Conservation (phyloP, 2,329 filamentous ascomycete genomes). For the Pestalotiopsis sp. region DNA sequence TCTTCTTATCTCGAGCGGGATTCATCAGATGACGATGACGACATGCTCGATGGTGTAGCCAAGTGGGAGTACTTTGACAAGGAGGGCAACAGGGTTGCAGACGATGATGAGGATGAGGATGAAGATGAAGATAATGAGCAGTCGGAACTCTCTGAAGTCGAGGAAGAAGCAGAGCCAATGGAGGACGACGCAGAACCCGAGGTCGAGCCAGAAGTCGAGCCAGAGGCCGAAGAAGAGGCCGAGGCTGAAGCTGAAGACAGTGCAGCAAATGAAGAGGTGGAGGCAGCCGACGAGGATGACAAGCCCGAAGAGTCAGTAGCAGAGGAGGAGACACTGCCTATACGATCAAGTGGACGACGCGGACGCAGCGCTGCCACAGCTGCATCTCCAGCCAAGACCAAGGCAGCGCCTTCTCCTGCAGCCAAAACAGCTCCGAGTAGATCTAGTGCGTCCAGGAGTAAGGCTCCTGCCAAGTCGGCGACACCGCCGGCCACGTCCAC, state of each 20-base stretch:
- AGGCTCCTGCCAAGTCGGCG: conserved; percentile 9
- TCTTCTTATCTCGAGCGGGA: conserved; percentile 60
- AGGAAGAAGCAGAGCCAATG: conserved; percentile 21
- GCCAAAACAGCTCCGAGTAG: not conserved
- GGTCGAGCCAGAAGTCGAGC: conserved; percentile 17
- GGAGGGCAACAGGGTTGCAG: conserved; percentile 33
- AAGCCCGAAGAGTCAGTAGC: conserved; percentile 24
- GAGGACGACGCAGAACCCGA: conserved; percentile 19
- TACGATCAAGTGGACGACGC: conserved; percentile 28
- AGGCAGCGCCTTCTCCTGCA: not conserved
- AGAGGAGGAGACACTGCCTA: conserved; percentile 24
- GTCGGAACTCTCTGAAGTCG: conserved; percentile 27
- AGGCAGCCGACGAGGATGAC: conserved; percentile 16
- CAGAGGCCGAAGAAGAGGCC: conserved; percentile 10
- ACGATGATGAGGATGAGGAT: conserved; percentile 27
- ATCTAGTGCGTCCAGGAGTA: conserved; percentile 1
- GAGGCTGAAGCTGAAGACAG: not conserved
- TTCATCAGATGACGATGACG: conserved; percentile 60
- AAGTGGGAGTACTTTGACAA: conserved; percentile 58
- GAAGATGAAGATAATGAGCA: conserved; percentile 21
- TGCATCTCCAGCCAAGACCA: not conserved
- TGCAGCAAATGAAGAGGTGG: not conserved
- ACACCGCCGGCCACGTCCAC: not conserved
- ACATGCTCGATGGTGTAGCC: conserved; percentile 64
- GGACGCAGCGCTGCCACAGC: conserved; percentile 18